Evolutionary conservation across 1,139 yeast species (phyloP).

Genomic region (Cylindricascospora bacillispora): DNA sequence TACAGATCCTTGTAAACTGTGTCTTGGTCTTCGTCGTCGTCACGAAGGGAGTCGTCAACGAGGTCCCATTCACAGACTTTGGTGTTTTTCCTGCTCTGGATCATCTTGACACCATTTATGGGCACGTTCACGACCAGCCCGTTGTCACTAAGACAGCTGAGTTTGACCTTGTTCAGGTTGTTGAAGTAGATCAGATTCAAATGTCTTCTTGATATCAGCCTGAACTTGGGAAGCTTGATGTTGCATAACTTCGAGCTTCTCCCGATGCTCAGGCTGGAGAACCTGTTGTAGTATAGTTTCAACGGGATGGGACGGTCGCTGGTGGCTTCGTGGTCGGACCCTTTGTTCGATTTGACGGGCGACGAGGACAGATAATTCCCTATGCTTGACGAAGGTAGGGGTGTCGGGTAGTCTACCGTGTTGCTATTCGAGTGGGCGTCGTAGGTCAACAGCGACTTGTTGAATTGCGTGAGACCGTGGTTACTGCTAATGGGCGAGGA

Average conservation of each 20-base stretch:
- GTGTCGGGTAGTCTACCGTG: conserved; percentile 32
- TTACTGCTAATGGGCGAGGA: conserved; percentile 5
- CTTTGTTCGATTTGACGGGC: conserved; percentile 13
- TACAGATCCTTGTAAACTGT: conserved; percentile 13
- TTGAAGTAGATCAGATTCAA: conserved; percentile 22
- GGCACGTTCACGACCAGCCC: conserved; percentile 26
- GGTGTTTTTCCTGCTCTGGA: neutral
- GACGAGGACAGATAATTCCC: conserved; percentile 39
- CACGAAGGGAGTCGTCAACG: conserved; percentile 4
- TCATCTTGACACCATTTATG: neutral
- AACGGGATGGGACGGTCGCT: neutral
- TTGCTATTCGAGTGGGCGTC: conserved; percentile 1
- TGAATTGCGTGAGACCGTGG: conserved; percentile 1
- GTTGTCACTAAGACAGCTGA: conserved; percentile 29
- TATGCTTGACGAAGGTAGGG: conserved; percentile 42
- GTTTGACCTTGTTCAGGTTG: conserved; percentile 19
- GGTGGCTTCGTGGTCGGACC: neutral
- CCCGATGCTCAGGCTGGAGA: conserved; percentile 16
- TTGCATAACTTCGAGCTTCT: conserved; percentile 23
- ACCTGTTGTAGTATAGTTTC: neutral
- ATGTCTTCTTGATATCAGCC: conserved; percentile 24
- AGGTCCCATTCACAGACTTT: conserved; percentile 4
- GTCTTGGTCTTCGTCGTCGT: conserved; percentile 6
- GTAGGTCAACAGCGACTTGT: conserved; percentile 1
- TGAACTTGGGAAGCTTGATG: conserved; percentile 20